phyloP scores from a whole-genome alignment of 495 filamentous ascomycete species.

The Parathielavia appendiculata region DNA sequence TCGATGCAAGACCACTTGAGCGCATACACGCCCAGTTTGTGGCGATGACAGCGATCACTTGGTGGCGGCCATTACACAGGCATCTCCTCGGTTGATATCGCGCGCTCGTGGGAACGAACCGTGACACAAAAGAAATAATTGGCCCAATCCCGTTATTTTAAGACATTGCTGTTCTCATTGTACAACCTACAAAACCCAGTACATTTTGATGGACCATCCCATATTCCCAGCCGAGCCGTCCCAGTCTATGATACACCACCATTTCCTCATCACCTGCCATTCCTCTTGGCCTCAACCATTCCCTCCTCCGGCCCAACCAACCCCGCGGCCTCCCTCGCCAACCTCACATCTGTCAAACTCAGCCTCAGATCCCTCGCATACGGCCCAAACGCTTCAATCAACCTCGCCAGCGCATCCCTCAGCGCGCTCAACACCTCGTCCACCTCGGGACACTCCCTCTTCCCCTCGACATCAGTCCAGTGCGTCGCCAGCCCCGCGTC shows the following conservation, averaged over 20 bases:
- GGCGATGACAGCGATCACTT: too few species aligned
- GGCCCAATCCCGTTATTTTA: too few species aligned
- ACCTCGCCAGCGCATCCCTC: constrained; percentile 52
- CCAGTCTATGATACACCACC: background rate
- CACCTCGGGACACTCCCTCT: constrained; percentile 51
- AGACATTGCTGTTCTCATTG: too few species aligned
- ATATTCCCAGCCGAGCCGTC: background rate
- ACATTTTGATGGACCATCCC: too few species aligned
- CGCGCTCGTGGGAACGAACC: too few species aligned
- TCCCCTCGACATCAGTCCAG: constrained; percentile 72
- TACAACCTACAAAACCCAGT: too few species aligned
- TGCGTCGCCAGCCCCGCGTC: constrained; percentile 54
- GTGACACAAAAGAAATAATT: too few species aligned
- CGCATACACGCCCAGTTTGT: too few species aligned
- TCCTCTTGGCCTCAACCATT: constrained; percentile 6
- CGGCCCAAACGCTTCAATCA: constrained; percentile 64
- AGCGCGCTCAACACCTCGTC: constrained; percentile 57
- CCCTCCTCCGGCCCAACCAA: constrained; percentile 7
- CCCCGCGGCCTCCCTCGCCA: constrained; percentile 61
- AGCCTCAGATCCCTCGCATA: constrained; percentile 64
- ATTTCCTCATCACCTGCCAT: background rate
- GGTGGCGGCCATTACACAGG: too few species aligned
- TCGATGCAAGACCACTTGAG: too few species aligned
- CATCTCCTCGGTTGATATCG: too few species aligned
- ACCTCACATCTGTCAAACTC: constrained; percentile 58